phyloP scores from a whole-genome alignment of 352 stramenopile genomes.

The Thalassiosira livingstoniorum region DNA sequence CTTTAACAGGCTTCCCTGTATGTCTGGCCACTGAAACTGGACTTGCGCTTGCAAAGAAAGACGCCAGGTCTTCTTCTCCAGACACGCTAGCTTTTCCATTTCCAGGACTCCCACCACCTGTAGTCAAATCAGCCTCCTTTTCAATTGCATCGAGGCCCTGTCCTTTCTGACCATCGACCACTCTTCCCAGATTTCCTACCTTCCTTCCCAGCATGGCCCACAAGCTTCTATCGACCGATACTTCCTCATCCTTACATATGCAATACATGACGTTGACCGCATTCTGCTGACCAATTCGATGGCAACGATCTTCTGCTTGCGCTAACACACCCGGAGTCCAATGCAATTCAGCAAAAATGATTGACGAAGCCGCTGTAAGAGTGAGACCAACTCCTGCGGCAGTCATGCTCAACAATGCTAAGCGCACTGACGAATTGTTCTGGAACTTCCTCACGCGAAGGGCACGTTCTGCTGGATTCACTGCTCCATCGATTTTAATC shows the following conservation, averaged over 20 bases:
- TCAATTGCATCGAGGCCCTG: conserved; percentile 52
- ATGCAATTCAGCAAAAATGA: conserved; percentile 86
- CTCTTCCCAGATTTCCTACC: conserved; percentile 68
- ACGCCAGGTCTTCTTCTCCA: conserved; percentile 60
- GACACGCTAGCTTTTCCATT: conserved; percentile 25
- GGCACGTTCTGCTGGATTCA: conserved; percentile 70
- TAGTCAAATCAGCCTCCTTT: conserved; percentile 4
- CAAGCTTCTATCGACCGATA: conserved; percentile 74
- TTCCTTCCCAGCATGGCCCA: conserved; percentile 82
- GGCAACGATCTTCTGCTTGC: conserved; percentile 85
- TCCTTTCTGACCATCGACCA: conserved; percentile 72
- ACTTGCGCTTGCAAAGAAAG: conserved; percentile 64
- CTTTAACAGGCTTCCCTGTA: conserved; percentile 49
- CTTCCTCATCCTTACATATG: conserved; percentile 72
- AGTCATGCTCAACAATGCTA: conserved; percentile 82
- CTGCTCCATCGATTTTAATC: conserved; percentile 85
- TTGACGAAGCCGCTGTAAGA: conserved; percentile 80
- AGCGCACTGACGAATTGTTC: conserved; percentile 62
- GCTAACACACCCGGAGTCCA: conserved; percentile 83
- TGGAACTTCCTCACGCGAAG: conserved; percentile 83
- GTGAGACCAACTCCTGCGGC: conserved; percentile 83
- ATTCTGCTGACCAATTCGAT: conserved; percentile 83
- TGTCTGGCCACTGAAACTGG: conserved; percentile 12
- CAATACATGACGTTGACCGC: conserved; percentile 85
- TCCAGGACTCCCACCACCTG: not conserved